Evolutionary conservation across 805 yeast genomes (phyloP).

Genomic region (Schwanniomyces occidentalis): DNA sequence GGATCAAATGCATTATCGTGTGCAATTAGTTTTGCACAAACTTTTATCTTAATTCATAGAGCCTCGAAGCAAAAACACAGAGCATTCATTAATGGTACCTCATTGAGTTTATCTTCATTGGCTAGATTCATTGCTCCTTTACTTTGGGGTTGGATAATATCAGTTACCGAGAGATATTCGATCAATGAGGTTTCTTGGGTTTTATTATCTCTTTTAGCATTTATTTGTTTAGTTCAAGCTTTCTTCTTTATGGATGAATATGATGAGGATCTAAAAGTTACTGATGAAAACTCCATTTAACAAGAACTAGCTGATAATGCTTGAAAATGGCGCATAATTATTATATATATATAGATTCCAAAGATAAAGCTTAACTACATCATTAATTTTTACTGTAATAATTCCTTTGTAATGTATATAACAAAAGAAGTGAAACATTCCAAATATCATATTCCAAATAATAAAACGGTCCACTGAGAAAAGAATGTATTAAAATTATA

Average conservation of each 20-base stretch:
- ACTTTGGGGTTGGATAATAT: conserved; percentile 49
- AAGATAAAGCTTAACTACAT: too few species aligned
- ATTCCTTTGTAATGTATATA: not conserved
- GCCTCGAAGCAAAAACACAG: conserved; percentile 54
- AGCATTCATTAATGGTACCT: conserved; percentile 59
- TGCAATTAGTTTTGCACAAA: conserved; percentile 53
- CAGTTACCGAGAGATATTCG: conserved; percentile 23
- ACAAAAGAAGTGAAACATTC: not conserved
- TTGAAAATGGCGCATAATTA: too few species aligned
- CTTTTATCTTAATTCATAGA: conserved; percentile 53
- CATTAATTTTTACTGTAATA: not conserved
- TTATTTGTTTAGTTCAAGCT: conserved; percentile 17
- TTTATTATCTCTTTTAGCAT: conserved; percentile 23
- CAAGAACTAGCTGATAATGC: too few species aligned
- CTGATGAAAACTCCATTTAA: too few species aligned
- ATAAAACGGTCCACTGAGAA: too few species aligned
- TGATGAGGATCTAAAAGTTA: conserved; percentile 18
- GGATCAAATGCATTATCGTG: conserved; percentile 33
- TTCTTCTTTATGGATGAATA: conserved; percentile 23
- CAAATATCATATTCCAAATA: not conserved
- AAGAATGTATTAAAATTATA: not conserved
- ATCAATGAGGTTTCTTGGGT: conserved; percentile 33
- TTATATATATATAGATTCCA: too few species aligned
- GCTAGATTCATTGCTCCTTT: conserved; percentile 61
- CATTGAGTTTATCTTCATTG: conserved; percentile 51